These are phyloP conservation scores for Globisporangium heterothallicum DNA, from an alignment of 352 stramenopile genomes.

Conservation along the genomic window DNA sequence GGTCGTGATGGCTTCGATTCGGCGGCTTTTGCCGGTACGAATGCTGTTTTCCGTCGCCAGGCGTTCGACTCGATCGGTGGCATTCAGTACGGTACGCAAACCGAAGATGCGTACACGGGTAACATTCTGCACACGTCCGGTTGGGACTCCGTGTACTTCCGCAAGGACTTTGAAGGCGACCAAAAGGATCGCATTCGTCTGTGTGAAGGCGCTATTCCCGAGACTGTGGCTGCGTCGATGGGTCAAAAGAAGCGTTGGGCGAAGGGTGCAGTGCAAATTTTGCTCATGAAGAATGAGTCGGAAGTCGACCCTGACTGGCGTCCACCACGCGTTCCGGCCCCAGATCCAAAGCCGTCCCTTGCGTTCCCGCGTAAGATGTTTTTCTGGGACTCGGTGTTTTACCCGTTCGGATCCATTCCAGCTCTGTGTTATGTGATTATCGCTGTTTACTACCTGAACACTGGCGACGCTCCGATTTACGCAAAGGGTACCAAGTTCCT, in stretches of 20 bases:
- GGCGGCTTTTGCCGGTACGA: constrained; percentile 84
- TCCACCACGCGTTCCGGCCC: constrained; percentile 72
- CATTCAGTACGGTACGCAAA: constrained; percentile 88
- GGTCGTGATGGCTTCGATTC: constrained; percentile 86
- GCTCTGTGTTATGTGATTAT: constrained; percentile 83
- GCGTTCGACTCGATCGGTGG: constrained; percentile 86
- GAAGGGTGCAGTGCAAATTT: constrained; percentile 85
- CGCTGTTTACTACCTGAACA: constrained; percentile 84
- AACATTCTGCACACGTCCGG: constrained; percentile 80
- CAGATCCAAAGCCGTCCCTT: constrained; percentile 77
- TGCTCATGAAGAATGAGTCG: constrained; percentile 87
- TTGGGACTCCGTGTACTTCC: constrained; percentile 87
- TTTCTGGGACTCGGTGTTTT: constrained; percentile 87
- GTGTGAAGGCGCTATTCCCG: constrained; percentile 76
- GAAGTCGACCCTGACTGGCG: constrained; percentile 87
- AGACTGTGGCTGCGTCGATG: constrained; percentile 82
- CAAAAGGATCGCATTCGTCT: constrained; percentile 81
- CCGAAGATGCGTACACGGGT: constrained; percentile 87
- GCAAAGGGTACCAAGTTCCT: constrained; percentile 71
- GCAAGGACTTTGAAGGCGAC: constrained; percentile 87
- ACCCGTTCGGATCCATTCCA: constrained; percentile 84
- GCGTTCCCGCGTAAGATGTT: constrained; percentile 87
- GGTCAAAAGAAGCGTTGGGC: constrained; percentile 86
- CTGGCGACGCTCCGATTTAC: constrained; percentile 82
- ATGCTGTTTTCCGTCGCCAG: constrained; percentile 86